Conservation (phyloP, 2,329 filamentous ascomycete species). For the Phyllosticta paracitricarpa region DNA sequence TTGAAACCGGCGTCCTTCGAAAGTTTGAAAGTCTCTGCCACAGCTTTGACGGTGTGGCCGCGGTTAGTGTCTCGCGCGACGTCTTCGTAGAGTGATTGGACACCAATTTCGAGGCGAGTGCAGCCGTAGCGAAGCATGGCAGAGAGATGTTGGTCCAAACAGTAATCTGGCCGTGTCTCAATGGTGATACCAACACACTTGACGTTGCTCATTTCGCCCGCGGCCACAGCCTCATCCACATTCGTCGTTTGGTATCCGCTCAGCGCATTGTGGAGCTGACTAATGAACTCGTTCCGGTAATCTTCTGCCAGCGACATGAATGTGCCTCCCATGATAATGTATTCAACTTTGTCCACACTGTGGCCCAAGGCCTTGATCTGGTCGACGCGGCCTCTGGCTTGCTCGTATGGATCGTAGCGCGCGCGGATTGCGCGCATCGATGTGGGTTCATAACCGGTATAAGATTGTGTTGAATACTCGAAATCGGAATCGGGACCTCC, state of each 20-base stretch:
- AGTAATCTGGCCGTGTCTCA: conserved; percentile 94
- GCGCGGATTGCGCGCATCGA: conserved; percentile 97
- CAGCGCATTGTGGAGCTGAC: conserved; percentile 90
- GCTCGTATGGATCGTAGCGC: conserved; percentile 94
- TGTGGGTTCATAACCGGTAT: conserved; percentile 96
- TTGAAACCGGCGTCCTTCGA: conserved; percentile 98
- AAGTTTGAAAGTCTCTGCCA: conserved; percentile 94
- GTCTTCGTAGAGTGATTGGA: conserved; percentile 95
- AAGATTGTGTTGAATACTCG: conserved; percentile 97
- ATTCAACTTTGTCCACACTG: conserved; percentile 98
- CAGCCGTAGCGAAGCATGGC: conserved; percentile 98
- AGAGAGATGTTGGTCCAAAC: conserved; percentile 85
- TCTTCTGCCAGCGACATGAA: conserved; percentile 92
- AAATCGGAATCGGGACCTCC: conserved; percentile 97
- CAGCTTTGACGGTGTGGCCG: conserved; percentile 88
- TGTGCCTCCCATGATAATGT: conserved; percentile 99
- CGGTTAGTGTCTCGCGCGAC: conserved; percentile 97
- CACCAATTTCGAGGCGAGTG: conserved; percentile 85
- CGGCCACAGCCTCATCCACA: conserved; percentile 89
- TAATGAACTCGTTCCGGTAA: conserved; percentile 89
- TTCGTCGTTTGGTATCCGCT: conserved; percentile 91
- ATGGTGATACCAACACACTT: conserved; percentile 99
- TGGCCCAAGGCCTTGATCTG: conserved; percentile 93
- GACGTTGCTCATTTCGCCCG: conserved; percentile 90
- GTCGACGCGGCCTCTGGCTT: conserved; percentile 89